phyloP scores from a whole-genome alignment of 2,329 filamentous ascomycete genomes.

The Knufia fluminis region DNA sequence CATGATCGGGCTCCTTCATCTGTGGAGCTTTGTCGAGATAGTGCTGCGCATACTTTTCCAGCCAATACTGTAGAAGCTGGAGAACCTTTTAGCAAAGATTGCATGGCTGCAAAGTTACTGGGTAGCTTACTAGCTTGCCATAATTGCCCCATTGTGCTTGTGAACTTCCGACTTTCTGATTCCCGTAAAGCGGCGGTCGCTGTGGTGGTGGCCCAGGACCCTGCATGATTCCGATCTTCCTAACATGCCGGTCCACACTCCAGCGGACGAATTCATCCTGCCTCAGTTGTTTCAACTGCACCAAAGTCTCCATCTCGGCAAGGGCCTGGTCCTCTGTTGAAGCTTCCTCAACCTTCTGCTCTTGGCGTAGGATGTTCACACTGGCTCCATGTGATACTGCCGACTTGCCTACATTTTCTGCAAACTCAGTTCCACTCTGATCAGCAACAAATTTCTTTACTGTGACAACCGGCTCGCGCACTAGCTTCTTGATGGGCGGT shows the following conservation, averaged over 20 bases:
- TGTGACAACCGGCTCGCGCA: slow-evolving; percentile 9
- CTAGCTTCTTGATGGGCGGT: slow-evolving; percentile 11
- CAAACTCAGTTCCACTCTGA: slow-evolving; percentile 11
- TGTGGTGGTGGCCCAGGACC: background rate
- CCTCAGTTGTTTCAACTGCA: slow-evolving; percentile 13
- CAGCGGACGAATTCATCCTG: slow-evolving; percentile 15
- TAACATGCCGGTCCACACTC: slow-evolving; percentile 14
- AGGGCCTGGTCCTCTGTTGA: background rate
- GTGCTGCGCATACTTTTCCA: slow-evolving; percentile 6
- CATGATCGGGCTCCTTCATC: slow-evolving; percentile 3
- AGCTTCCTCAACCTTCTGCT: slow-evolving; percentile 7
- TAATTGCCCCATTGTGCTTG: background rate
- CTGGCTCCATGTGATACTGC: slow-evolving; percentile 13
- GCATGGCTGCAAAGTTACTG: background rate
- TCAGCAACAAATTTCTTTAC: slow-evolving; percentile 5
- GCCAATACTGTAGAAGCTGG: slow-evolving; percentile 5
- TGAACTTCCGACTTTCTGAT: background rate
- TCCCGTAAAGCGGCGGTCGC: background rate
- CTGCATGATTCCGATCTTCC: slow-evolving; percentile 4
- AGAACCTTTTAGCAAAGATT: background rate
- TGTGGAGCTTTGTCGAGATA: slow-evolving; percentile 4
- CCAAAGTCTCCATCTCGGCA: slow-evolving; percentile 7
- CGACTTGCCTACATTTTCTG: slow-evolving; percentile 11
- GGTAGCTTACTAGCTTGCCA: background rate
- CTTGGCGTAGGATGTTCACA: slow-evolving; percentile 11